phyloP scores from a whole-genome alignment of 2,329 filamentous ascomycete genomes.

The Hypocrella siamensis region DNA sequence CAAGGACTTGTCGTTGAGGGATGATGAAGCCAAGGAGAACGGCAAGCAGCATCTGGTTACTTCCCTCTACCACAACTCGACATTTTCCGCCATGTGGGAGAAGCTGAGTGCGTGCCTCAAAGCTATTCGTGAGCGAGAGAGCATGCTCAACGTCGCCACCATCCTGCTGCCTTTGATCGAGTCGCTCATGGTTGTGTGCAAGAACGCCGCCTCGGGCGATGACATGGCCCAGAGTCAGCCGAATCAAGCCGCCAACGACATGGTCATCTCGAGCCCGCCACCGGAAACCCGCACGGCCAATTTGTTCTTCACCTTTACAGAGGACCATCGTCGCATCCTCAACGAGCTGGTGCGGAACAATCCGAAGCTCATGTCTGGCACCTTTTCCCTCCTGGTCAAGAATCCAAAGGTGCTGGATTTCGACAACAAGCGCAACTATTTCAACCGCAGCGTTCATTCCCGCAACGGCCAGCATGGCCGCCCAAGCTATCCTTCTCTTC shows the following conservation, averaged over 20 bases:
- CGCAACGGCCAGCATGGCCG: conserved; percentile 52
- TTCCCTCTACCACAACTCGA: conserved; percentile 77
- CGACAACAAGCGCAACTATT: conserved; percentile 99
- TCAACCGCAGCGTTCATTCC: conserved; percentile 78
- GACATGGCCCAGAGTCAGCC: conserved; percentile 34
- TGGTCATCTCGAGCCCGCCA: conserved; percentile 55
- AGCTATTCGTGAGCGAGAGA: conserved; percentile 80
- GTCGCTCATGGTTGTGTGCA: conserved; percentile 97
- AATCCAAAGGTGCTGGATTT: conserved; percentile 98
- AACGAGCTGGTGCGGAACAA: conserved; percentile 96
- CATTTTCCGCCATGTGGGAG: conserved; percentile 81
- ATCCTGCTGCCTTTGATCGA: conserved; percentile 91
- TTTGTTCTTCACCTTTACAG: conserved; percentile 93
- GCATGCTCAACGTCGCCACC: conserved; percentile 92
- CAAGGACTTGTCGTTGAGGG: too few relatives aligned
- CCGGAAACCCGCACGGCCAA: conserved; percentile 73
- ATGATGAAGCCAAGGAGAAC: conserved; percentile 34
- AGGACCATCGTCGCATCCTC: conserved; percentile 91
- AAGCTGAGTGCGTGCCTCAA: conserved; percentile 80
- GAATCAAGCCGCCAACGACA: conserved; percentile 42
- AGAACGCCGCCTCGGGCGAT: conserved; percentile 78
- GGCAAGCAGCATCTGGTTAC: conserved; percentile 75
- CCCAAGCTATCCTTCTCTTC: conserved; percentile 55
- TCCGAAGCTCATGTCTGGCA: conserved; percentile 96
- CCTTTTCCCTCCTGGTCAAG: conserved; percentile 88